Percentiles rank a stretch among this genome's conserved stretches.
Conservation (phyloP, 2,329 filamentous ascomycete species). For the Meredithiella fracta region DNA sequence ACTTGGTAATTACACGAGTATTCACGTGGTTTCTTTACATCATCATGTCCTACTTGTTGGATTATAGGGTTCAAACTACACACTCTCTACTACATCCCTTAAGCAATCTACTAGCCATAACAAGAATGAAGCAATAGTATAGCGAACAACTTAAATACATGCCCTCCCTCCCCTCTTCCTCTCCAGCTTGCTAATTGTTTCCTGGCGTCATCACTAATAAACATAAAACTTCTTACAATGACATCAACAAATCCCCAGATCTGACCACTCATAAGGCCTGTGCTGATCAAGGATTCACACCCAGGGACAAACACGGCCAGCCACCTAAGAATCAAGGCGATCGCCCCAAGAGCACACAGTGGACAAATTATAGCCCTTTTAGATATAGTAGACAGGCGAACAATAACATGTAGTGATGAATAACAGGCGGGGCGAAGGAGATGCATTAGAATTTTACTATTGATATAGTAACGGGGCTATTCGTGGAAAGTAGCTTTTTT, state of each 20-base stretch:
- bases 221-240: background rate
- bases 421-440: background rate
- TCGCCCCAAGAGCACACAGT: background rate
- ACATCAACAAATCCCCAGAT: background rate
- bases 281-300: background rate
- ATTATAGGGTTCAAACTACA: no score
- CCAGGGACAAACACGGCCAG: background rate
- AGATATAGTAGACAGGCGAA: background rate
- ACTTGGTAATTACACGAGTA: no score
- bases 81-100: no score
- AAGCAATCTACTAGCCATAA: no score
- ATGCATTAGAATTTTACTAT: background rate
- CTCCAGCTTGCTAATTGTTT: background rate
- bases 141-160: no score
- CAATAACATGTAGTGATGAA: background rate
- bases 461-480: background rate
- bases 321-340: background rate
- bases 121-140: no score
- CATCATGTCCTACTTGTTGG: no score
- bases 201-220: background rate
- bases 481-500: background rate
- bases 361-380: background rate
- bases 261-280: background rate
- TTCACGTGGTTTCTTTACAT: no score
- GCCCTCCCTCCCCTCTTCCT: no score